Conservation (phyloP, 2,329 filamentous ascomycete genomes). For the Corynespora cassiicola region DNA sequence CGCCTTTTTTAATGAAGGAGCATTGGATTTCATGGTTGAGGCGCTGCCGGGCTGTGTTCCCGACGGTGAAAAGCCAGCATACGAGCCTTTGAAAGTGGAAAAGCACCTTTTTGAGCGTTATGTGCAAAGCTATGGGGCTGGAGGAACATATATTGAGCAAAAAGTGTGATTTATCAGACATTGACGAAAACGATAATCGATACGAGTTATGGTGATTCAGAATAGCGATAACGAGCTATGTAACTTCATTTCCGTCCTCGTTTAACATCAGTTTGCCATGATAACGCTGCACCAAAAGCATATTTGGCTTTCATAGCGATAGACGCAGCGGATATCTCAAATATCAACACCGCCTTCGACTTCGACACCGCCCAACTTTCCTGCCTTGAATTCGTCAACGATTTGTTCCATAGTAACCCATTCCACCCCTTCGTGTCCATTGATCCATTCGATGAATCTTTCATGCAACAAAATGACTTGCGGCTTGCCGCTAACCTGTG, state of each 20-base stretch:
- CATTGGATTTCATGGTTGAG: slow-evolving; percentile 41
- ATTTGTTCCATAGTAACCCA: slow-evolving; percentile 48
- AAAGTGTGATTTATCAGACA: too few species aligned
- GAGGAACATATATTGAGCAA: too few species aligned
- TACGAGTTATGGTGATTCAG: too few species aligned
- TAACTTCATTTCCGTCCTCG: too few species aligned
- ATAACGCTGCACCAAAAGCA: too few species aligned
- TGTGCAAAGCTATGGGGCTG: slow-evolving; percentile 28
- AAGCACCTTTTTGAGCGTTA: slow-evolving; percentile 37
- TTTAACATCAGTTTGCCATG: too few species aligned
- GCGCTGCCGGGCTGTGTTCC: slow-evolving; percentile 44
- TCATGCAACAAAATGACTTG: slow-evolving; percentile 57
- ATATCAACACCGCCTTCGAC: slow-evolving; percentile 40
- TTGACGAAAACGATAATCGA: too few species aligned
- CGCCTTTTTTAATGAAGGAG: slow-evolving; percentile 42
- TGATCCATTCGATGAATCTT: slow-evolving; percentile 54
- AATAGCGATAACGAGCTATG: too few species aligned
- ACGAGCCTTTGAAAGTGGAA: slow-evolving; percentile 42
- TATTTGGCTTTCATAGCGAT: too few species aligned
- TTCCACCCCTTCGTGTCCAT: slow-evolving; percentile 53
- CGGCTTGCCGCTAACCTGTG: slow-evolving; percentile 56
- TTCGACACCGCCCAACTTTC: slow-evolving; percentile 37
- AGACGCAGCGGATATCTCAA: slow-evolving; percentile 9
- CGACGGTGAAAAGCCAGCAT: slow-evolving; percentile 35
- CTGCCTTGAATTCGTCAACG: slow-evolving; percentile 45